Percentiles rank a stretch among this genome's conserved stretches.
phyloP scores from a whole-genome alignment of 169 alveolate genomes.

The Amoebophrya sp. region DNA sequence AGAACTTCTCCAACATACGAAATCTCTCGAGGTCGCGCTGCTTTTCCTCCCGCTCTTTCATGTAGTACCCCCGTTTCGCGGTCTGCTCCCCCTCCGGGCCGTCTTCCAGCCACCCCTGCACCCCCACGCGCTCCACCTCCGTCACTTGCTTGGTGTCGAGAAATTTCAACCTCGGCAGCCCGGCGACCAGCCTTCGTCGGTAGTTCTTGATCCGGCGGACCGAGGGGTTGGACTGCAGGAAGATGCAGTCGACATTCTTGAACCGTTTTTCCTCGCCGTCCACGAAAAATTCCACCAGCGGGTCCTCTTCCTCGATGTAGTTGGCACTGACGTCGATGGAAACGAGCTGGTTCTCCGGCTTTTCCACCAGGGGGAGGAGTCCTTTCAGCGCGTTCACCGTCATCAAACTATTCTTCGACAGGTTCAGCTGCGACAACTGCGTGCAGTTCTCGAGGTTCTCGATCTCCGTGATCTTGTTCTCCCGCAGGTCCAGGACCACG shows the following conservation, averaged over 20 bases:
- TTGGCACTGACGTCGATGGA: neutral
- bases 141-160: neutral
- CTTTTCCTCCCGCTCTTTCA: neutral
- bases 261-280: neutral
- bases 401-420: neutral
- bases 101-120: neutral
- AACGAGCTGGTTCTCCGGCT: neutral
- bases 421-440: neutral
- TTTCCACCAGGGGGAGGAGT: neutral
- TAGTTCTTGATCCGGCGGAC: neutral
- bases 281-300: neutral
- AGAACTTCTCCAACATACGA: too few species aligned
- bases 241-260: neutral
- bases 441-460: neutral
- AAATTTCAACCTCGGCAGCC: neutral
- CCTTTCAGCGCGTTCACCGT: neutral
- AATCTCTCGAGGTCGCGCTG: neutral
- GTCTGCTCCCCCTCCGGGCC: neutral
- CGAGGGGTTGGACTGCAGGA: neutral
- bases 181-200: neutral
- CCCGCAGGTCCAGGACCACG: neutral
- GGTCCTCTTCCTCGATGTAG: constrained; percentile 1
- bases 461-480: neutral
- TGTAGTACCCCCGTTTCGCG: neutral
- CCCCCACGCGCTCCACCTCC: neutral